These are phyloP conservation scores for Mucor plumbeus DNA, from an alignment of 371 early-diverging fungal genomes.

Conservation along the genomic window DNA sequence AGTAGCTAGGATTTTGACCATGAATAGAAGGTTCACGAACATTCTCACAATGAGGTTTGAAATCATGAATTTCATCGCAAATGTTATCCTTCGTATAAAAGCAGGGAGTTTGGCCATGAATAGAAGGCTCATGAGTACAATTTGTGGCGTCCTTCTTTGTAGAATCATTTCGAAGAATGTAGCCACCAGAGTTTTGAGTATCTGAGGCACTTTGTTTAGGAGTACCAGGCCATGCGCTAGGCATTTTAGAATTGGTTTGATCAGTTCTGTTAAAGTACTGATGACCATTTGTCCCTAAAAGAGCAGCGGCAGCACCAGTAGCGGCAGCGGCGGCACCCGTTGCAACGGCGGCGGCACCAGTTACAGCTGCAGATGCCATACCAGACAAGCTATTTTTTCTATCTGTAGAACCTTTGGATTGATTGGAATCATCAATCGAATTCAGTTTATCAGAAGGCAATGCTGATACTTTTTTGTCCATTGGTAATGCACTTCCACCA, in stretches of 20 bases:
- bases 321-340: slow-evolving; percentile 16
- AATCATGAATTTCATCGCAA: neutral
- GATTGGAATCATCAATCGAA: neutral
- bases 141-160: slow-evolving; percentile 1
- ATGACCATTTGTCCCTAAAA: slow-evolving; percentile 9
- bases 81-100: slow-evolving; percentile 8
- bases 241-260: neutral
- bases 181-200: neutral
- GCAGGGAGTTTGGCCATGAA: slow-evolving; percentile 22
- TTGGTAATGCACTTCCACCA: neutral
- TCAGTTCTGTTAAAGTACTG: neutral
- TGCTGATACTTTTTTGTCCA: neutral
- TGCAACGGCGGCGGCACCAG: slow-evolving; percentile 8
- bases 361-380: slow-evolving; percentile 17
- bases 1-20: slow-evolving; percentile 19
- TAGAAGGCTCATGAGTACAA: slow-evolving; percentile 22
- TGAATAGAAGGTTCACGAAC: slow-evolving; percentile 18
- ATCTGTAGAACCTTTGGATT: neutral
- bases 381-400: slow-evolving; percentile 4
- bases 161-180: neutral
- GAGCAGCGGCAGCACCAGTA: slow-evolving; percentile 15
- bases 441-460: neutral
- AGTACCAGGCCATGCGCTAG: slow-evolving; percentile 12
- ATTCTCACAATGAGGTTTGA: slow-evolving; percentile 5
- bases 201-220: neutral